These are phyloP conservation scores for Tephrocybe rancida DNA, from an alignment of 768 basidiomycete species.

Conservation along the genomic window DNA sequence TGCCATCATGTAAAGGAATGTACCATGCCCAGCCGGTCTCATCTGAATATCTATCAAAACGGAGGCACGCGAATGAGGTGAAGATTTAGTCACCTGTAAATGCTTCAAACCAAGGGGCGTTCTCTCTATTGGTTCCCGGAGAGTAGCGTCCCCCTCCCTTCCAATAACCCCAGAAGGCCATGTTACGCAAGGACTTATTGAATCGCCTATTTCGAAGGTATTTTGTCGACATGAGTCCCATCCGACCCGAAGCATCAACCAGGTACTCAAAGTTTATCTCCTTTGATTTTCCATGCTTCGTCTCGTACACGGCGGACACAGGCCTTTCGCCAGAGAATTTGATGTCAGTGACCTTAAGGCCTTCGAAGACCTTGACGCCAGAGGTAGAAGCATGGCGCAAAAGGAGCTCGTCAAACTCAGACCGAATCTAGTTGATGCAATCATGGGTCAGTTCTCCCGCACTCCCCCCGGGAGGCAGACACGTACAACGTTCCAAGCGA, in stretches of 20 bases:
- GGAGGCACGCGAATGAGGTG: slow-evolving; percentile 4
- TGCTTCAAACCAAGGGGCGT: slow-evolving; percentile 57
- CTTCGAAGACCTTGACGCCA: slow-evolving; percentile 53
- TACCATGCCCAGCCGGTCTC: slow-evolving; percentile 60
- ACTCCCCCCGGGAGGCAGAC: not conserved
- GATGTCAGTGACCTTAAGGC: slow-evolving; percentile 45
- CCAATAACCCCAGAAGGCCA: slow-evolving; percentile 76
- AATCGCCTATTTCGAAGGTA: slow-evolving; percentile 59
- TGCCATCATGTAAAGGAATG: slow-evolving; percentile 54
- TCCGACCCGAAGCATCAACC: slow-evolving; percentile 63
- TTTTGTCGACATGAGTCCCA: slow-evolving; percentile 59
- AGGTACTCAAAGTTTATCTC: slow-evolving; percentile 59
- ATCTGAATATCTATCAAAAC: slow-evolving; percentile 29
- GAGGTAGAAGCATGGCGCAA: slow-evolving; percentile 52
- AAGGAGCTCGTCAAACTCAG: slow-evolving; percentile 61
- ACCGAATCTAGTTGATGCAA: slow-evolving; percentile 43
- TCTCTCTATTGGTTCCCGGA: slow-evolving; percentile 39
- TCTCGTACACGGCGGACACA: slow-evolving; percentile 2
- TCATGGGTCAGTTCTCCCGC: not conserved
- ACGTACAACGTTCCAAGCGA: slow-evolving; percentile 66
- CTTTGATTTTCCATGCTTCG: slow-evolving; percentile 27
- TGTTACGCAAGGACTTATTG: slow-evolving; percentile 54
- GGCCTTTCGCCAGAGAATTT: slow-evolving; percentile 35
- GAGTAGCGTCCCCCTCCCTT: slow-evolving; percentile 45
- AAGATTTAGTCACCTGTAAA: slow-evolving; percentile 41